Conservation (phyloP, 176 grass and related monocot genomes). For the Oryza nivara region DNA sequence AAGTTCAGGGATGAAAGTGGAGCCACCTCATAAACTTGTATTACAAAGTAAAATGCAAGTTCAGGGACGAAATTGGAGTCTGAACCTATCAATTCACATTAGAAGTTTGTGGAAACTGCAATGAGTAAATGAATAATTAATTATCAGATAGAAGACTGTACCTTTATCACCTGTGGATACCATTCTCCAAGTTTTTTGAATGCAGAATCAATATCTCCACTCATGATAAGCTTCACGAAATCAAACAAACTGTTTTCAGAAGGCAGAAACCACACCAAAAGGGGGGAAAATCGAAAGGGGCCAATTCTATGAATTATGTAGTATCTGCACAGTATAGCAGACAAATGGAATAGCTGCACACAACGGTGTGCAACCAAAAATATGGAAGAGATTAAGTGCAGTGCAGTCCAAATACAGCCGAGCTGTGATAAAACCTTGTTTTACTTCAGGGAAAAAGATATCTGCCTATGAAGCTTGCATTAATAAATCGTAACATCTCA, state of each 20-base stretch:
- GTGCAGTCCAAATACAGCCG: constrained; percentile 20
- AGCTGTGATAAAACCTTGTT: neutral
- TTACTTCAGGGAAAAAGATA: neutral
- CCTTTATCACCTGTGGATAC: constrained; percentile 93
- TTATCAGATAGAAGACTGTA: constrained; percentile 32
- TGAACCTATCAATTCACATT: constrained; percentile 6
- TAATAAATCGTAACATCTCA: constrained; percentile 9
- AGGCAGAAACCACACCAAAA: constrained; percentile 30
- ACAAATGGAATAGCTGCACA: constrained; percentile 6
- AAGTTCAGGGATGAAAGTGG: neutral
- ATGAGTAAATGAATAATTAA: constrained; percentile 25
- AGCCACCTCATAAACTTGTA: neutral
- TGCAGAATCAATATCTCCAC: constrained; percentile 86
- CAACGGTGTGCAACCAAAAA: constrained; percentile 23
- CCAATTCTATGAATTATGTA: neutral
- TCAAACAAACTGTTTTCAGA: constrained; percentile 52
- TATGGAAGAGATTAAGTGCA: neutral
- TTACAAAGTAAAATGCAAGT: neutral
- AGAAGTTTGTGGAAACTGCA: constrained; percentile 1
- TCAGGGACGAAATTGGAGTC: neutral
- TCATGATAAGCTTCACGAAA: constrained; percentile 87
- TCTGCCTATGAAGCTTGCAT: constrained; percentile 3
- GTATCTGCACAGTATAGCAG: constrained; percentile 7
- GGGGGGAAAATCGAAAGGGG: constrained; percentile 6
- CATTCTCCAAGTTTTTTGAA: constrained; percentile 85